Evolutionary conservation across 2,329 filamentous ascomycete species (phyloP).

Genomic region (Penicillium sp.): DNA sequence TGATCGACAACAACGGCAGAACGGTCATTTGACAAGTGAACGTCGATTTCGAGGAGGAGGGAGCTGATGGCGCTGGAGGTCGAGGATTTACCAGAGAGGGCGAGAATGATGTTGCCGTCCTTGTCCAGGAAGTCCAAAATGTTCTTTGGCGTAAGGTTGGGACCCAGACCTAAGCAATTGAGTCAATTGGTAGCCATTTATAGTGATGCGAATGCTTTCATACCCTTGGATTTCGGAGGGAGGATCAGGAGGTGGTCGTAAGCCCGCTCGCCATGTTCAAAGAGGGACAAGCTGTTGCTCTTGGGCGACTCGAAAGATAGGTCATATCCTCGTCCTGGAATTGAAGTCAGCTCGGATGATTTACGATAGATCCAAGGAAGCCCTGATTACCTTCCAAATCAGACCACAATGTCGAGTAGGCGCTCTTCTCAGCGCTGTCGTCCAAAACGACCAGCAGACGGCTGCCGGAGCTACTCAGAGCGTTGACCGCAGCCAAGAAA

Average conservation of each 20-base stretch:
- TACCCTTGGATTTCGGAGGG: conserved; percentile 88
- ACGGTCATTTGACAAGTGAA: conserved; percentile 83
- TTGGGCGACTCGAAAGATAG: conserved; percentile 83
- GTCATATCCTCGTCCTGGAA: conserved; percentile 77
- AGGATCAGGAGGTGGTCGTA: conserved; percentile 93
- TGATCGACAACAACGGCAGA: conserved; percentile 89
- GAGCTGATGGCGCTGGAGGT: conserved; percentile 75
- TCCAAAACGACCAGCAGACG: conserved; percentile 86
- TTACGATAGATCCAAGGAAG: not conserved
- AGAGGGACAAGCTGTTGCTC: conserved; percentile 75
- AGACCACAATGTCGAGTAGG: conserved; percentile 75
- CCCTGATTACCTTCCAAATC: conserved; percentile 50
- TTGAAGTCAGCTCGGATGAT: conserved; percentile 13
- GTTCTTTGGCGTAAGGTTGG: conserved; percentile 80
- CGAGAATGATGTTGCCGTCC: conserved; percentile 86
- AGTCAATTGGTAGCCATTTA: conserved; percentile 29
- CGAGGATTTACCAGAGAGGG: conserved; percentile 73
- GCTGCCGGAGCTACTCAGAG: conserved; percentile 77
- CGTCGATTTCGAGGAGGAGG: conserved; percentile 84
- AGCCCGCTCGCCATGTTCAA: conserved; percentile 81
- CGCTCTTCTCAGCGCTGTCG: conserved; percentile 76
- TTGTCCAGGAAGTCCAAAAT: conserved; percentile 91
- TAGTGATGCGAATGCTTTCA: not conserved
- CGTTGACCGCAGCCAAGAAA: conserved; percentile 59
- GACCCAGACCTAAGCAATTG: conserved; percentile 72